phyloP scores from a whole-genome alignment of 257 asterid genomes.

The Paulownia fortunei region DNA sequence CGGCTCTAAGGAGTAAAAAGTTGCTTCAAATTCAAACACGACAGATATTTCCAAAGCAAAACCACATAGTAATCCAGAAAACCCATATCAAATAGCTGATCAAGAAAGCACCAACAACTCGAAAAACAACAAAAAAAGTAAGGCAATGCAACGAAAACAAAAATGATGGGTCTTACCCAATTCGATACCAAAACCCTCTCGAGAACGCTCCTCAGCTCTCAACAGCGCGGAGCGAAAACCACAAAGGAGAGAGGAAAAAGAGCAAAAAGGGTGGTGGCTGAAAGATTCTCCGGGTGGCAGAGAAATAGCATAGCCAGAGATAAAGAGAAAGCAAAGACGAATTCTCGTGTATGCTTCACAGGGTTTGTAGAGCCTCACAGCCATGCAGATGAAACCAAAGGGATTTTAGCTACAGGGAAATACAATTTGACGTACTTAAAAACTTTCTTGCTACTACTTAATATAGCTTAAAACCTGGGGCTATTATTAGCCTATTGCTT shows the following conservation, averaged over 20 bases:
- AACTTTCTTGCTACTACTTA: neutral
- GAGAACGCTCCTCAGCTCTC: neutral
- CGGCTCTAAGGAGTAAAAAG: neutral
- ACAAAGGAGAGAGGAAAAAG: neutral
- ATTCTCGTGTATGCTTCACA: constrained; percentile 64
- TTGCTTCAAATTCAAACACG: constrained; percentile 21
- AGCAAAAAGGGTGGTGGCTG: constrained; percentile 9
- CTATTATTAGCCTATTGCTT: neutral
- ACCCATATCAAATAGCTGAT: constrained; percentile 31
- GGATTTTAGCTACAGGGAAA: constrained; percentile 13
- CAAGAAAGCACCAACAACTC: constrained; percentile 3
- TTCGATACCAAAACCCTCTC: constrained; percentile 37
- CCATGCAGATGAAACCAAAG: constrained; percentile 69
- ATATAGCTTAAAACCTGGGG: constrained; percentile 9
- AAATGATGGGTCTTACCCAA: constrained; percentile 39
- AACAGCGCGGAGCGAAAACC: constrained; percentile 2
- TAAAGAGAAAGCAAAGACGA: constrained; percentile 45
- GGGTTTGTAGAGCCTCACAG: constrained; percentile 47
- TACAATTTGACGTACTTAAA: constrained; percentile 10
- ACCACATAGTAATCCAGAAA: neutral
- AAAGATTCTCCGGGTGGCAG: constrained; percentile 60
- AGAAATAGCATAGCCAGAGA: constrained; percentile 45
- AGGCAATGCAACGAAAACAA: constrained; percentile 25
- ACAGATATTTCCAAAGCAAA: neutral
- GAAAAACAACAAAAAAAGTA: neutral